A percentile compares a stretch with the other conserved stretches of the same genome.
These are phyloP conservation scores for Pontederia paniculata DNA, from an alignment of 176 grass and related monocot species.

Conservation along the genomic window DNA sequence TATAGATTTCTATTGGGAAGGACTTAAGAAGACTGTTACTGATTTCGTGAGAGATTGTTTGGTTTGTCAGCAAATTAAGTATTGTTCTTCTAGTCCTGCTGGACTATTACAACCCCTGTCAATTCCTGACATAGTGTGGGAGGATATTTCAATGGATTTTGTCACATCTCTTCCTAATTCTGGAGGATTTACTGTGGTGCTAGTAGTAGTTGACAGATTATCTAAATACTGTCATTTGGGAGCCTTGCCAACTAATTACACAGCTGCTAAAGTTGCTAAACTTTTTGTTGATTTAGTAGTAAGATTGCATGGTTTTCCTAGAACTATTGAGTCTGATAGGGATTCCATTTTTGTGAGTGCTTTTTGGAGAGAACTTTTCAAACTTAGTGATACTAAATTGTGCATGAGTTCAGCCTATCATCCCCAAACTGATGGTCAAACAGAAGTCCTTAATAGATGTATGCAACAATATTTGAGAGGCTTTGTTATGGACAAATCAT, in stretches of 20 bases:
- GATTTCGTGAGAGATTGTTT: too few species aligned
- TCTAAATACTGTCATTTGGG: background rate
- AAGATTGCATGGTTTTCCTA: background rate
- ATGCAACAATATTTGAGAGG: too few species aligned
- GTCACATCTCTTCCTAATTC: background rate
- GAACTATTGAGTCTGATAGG: background rate
- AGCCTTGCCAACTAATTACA: background rate
- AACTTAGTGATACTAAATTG: background rate
- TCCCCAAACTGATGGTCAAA: too few species aligned
- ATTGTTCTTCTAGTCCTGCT: background rate
- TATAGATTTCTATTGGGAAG: too few species aligned
- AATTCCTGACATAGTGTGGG: background rate
- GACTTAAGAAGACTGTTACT: too few species aligned
- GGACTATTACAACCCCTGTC: background rate
- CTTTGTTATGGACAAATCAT: too few species aligned
- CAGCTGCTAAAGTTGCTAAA: background rate
- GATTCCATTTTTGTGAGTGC: background rate
- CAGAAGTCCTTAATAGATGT: too few species aligned
- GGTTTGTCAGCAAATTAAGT: background rate
- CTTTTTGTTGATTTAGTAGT: background rate
- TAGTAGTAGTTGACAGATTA: background rate
- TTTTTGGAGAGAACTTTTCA: background rate
- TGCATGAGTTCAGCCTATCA: background rate
- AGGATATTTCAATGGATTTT: conserved; percentile 6
- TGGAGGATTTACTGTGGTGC: background rate